These are phyloP conservation scores for Fusarium paranaense DNA, from an alignment of 2,329 filamentous ascomycete species.

Conservation along the genomic window DNA sequence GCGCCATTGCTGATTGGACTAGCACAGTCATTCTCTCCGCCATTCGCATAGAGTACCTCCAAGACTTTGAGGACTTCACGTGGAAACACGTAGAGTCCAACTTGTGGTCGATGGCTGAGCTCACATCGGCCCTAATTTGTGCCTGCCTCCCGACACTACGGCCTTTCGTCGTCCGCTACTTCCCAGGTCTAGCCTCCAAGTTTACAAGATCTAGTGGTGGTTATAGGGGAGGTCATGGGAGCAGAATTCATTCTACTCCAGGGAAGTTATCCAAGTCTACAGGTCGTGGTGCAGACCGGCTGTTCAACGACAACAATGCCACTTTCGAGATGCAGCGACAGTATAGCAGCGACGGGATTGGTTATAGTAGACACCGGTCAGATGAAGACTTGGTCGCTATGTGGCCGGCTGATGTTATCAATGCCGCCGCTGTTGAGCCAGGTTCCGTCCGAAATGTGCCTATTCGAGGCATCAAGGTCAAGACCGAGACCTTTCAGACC, in stretches of 20 bases:
- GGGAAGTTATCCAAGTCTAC: not conserved
- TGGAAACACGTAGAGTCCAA: conserved; percentile 1
- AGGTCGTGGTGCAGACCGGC: not conserved
- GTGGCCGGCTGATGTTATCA: not conserved
- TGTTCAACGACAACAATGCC: not conserved
- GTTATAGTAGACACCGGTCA: not conserved
- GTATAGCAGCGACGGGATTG: not conserved
- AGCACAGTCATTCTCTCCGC: not conserved
- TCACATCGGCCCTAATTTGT: not conserved
- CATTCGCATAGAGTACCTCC: not conserved
- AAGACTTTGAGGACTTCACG: not conserved
- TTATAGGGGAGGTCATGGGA: not conserved
- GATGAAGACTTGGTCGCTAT: not conserved
- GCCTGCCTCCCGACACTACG: not conserved
- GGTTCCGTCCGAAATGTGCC: not conserved
- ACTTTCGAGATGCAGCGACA: not conserved
- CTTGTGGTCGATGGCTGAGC: not conserved
- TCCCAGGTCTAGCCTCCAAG: not conserved
- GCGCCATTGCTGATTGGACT: not conserved
- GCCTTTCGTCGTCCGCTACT: not conserved
- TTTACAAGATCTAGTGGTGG: not conserved
- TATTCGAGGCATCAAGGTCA: not conserved
- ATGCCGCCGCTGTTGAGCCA: not conserved
- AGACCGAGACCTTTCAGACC: not conserved
- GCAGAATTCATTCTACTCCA: not conserved